phyloP scores from a whole-genome alignment of 2,329 filamentous ascomycete genomes.

The Curvularia hawaiiensis region DNA sequence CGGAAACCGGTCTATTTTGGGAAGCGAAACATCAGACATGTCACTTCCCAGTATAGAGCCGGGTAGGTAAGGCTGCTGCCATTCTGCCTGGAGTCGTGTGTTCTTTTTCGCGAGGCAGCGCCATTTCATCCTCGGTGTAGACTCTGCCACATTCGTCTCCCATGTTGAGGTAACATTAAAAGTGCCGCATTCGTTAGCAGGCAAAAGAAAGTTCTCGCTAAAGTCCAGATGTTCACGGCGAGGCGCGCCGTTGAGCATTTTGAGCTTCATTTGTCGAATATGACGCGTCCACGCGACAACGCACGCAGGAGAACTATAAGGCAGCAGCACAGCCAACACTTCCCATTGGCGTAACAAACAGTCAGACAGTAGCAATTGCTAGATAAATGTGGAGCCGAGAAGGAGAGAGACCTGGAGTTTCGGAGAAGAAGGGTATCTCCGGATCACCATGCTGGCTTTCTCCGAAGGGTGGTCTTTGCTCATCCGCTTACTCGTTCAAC shows the following conservation, averaged over 20 bases:
- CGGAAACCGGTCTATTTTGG: constrained; percentile 17
- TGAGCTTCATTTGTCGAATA: constrained; percentile 45
- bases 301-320: neutral
- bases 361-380: neutral
- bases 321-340: neutral
- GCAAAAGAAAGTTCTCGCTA: constrained; percentile 57
- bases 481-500: neutral
- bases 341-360: neutral
- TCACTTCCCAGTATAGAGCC: constrained; percentile 4
- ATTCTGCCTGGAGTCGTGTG: constrained; percentile 33
- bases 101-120: constrained; percentile 25
- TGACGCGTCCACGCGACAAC: constrained; percentile 1
- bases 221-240: constrained; percentile 59
- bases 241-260: constrained; percentile 67
- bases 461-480: constrained; percentile 6
- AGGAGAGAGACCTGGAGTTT: neutral
- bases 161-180: constrained; percentile 36
- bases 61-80: constrained; percentile 42
- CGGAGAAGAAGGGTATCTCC: constrained; percentile 11
- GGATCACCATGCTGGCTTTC: neutral
- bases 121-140: constrained; percentile 35
- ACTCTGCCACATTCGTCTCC: neutral
- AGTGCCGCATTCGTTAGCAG: constrained; percentile 52
- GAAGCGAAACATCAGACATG: constrained; percentile 22
- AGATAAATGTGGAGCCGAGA: constrained; percentile 6